phyloP scores from a whole-genome alignment of 306 rosid species.

The Canavalia gladiata region DNA sequence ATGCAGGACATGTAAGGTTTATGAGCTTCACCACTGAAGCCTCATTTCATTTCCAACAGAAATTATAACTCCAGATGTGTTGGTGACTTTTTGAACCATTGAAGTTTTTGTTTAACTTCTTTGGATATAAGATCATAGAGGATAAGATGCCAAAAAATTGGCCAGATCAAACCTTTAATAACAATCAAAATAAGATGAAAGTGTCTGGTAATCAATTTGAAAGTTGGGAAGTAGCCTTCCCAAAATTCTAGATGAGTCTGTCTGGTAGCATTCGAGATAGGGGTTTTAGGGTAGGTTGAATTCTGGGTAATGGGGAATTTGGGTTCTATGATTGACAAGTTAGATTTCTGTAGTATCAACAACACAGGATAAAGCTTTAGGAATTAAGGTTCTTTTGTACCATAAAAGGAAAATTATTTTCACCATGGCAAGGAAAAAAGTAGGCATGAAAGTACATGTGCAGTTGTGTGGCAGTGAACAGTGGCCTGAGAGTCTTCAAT shows the following conservation, averaged over 20 bases:
- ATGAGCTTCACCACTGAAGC: constrained; percentile 34
- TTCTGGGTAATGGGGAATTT: background rate
- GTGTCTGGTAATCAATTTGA: constrained; percentile 10
- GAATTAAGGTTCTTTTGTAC: background rate
- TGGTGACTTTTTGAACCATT: constrained; percentile 11
- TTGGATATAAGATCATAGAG: constrained; percentile 9
- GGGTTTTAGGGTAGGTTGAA: constrained; percentile 1
- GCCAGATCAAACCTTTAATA: constrained; percentile 13
- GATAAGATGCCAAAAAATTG: constrained; percentile 7
- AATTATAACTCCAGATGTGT: background rate
- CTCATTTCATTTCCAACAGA: constrained; percentile 19
- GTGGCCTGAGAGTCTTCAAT: constrained; percentile 1
- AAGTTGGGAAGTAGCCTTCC: constrained; percentile 28
- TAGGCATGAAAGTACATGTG: background rate
- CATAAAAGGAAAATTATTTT: background rate
- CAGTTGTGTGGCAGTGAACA: background rate
- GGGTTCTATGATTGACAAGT: background rate
- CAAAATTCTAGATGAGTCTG: constrained; percentile 5
- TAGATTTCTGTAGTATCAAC: background rate
- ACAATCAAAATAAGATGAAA: background rate
- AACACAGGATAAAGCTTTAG: background rate
- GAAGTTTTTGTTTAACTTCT: constrained; percentile 27
- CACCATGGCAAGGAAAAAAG: constrained; percentile 11
- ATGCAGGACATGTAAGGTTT: constrained; percentile 93
- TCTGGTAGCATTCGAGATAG: background rate